A percentile compares a stretch with the other conserved stretches of the same genome.
Evolutionary conservation across 2,329 filamentous ascomycete genomes (phyloP).

Genomic region (Pseudohalonectria lignicola): DNA sequence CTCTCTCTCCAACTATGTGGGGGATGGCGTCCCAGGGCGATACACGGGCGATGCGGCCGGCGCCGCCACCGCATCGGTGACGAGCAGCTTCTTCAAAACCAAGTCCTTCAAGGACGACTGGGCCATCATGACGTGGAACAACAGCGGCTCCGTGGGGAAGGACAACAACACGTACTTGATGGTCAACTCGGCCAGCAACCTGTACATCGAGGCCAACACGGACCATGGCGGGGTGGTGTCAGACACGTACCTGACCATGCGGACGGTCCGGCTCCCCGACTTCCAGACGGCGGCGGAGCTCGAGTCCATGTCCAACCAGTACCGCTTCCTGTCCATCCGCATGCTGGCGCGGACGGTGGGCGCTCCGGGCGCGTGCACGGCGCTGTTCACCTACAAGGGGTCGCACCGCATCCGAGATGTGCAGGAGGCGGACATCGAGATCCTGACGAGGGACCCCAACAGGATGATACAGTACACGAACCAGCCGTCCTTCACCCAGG

Average conservation of each 20-base stretch:
- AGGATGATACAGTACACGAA: constrained; percentile 35
- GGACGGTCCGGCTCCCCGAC: constrained; percentile 6
- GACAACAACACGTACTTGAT: constrained; percentile 23
- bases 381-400: constrained; percentile 21
- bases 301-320: constrained; percentile 15
- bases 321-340: constrained; percentile 19
- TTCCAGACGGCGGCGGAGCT: constrained; percentile 19
- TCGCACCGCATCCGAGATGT: constrained; percentile 12
- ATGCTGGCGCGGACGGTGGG: constrained; percentile 20
- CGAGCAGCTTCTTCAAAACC: constrained; percentile 26
- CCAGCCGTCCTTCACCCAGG: constrained; percentile 32
- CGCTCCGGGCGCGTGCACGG: constrained; percentile 18
- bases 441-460: constrained; percentile 24
- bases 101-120: constrained; percentile 16
- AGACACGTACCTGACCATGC: constrained; percentile 9
- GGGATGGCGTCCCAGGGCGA: constrained; percentile 15
- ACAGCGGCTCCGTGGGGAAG: constrained; percentile 10
- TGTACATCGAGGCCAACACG: constrained; percentile 25
- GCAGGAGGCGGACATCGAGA: constrained; percentile 27
- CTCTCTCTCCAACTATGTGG: constrained; percentile 25
- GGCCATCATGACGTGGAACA: constrained; percentile 15
- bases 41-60: constrained; percentile 9
- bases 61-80: constrained; percentile 13
- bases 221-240: constrained; percentile 12
- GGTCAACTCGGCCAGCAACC: constrained; percentile 27